A percentile compares a stretch with the other conserved stretches of the same genome.
Conservation (phyloP, 2,329 filamentous ascomycete species). For the Pyrenochaeta sp. region DNA sequence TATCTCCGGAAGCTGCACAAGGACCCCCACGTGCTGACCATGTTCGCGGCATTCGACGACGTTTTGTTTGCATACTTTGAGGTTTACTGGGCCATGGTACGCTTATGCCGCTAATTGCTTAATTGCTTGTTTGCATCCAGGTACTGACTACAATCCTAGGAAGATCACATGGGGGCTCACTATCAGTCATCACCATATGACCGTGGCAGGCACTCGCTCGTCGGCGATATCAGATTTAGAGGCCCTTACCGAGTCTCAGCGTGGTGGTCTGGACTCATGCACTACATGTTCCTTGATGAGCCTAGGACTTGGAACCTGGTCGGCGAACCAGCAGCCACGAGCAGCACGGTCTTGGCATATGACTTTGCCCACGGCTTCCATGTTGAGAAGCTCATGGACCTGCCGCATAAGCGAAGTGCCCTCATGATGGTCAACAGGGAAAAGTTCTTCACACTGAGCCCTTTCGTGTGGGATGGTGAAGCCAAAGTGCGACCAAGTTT, state of each 20-base stretch:
- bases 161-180: slow-evolving; percentile 68
- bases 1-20: slow-evolving; percentile 74
- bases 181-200: slow-evolving; percentile 65
- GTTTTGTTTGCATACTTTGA: slow-evolving; percentile 80
- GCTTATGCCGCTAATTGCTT: slow-evolving; percentile 10
- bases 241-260: slow-evolving; percentile 65
- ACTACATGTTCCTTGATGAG: slow-evolving; percentile 68
- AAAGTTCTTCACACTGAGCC: slow-evolving; percentile 74
- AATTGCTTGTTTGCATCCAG: background rate
- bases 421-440: slow-evolving; percentile 71
- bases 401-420: slow-evolving; percentile 76
- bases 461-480: slow-evolving; percentile 56
- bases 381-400: slow-evolving; percentile 75
- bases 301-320: slow-evolving; percentile 64
- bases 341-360: slow-evolving; percentile 75
- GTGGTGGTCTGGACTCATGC: slow-evolving; percentile 66
- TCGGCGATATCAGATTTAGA: slow-evolving; percentile 64
- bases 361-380: slow-evolving; percentile 78
- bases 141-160: slow-evolving; percentile 48
- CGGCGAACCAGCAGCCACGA: slow-evolving; percentile 77
- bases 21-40: slow-evolving; percentile 75
- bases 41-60: slow-evolving; percentile 77
- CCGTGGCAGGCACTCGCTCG: slow-evolving; percentile 67
- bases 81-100: slow-evolving; percentile 77
- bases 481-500: slow-evolving; percentile 45